Conservation (phyloP, 2,329 filamentous ascomycete genomes). For the Penicillium sp. region DNA sequence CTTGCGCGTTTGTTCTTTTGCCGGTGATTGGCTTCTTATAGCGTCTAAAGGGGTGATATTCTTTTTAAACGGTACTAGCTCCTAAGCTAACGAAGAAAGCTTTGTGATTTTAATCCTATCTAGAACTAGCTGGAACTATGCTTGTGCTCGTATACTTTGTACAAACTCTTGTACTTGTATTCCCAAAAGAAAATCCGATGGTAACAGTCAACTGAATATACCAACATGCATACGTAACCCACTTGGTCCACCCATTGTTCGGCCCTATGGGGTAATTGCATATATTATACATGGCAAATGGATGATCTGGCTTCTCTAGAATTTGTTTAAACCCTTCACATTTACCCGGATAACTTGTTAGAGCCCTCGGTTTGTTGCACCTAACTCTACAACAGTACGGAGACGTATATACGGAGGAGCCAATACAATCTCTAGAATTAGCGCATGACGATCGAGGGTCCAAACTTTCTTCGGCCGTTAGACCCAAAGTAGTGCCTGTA, state of each 20-base stretch:
- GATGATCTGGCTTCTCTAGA: not conserved
- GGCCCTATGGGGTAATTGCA: not conserved
- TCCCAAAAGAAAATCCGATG: not conserved
- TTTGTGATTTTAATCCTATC: conserved; percentile 3
- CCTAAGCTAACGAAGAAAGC: not conserved
- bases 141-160: conserved; percentile 7
- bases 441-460: conserved; percentile 14
- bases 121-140: conserved; percentile 2
- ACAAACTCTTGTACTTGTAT: not conserved
- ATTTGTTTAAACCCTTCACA: not conserved
- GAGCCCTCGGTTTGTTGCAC: not conserved
- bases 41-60: not conserved
- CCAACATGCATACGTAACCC: not conserved
- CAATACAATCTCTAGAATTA: not conserved
- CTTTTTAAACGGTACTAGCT: not conserved
- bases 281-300: not conserved
- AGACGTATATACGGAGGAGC: not conserved
- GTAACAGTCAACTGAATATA: not conserved
- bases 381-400: not conserved
- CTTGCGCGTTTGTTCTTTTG: not conserved
- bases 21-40: not conserved
- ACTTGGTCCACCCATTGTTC: conserved; percentile 9
- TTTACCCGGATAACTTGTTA: not conserved
- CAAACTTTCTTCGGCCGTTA: conserved; percentile 1
- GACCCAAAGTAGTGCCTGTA: not conserved